phyloP scores from a whole-genome alignment of 768 basidiomycete species.

The Serendipita indica region DNA sequence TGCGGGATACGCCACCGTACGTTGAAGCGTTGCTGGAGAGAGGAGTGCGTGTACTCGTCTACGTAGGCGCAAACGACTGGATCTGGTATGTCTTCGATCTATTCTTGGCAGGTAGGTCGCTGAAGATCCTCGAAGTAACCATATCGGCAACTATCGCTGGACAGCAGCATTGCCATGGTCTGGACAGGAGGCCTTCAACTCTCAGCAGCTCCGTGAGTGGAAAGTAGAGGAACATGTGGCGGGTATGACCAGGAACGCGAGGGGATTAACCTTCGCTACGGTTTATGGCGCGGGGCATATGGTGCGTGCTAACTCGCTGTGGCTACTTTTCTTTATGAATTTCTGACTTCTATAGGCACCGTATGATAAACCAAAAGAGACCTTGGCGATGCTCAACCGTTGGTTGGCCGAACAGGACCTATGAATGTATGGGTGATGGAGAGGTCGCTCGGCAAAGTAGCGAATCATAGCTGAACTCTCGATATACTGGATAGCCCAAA shows the following conservation, averaged over 20 bases:
- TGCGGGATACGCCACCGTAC: slow-evolving; percentile 23
- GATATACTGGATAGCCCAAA: no score
- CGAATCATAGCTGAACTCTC: no score
- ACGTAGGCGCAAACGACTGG: slow-evolving; percentile 54
- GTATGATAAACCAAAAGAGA: slow-evolving; percentile 46
- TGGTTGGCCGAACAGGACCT: slow-evolving; percentile 39
- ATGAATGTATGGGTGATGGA: no score
- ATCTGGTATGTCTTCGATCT: slow-evolving; percentile 34
- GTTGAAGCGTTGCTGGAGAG: slow-evolving; percentile 40
- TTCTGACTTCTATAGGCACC: no score
- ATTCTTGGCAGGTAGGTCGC: no score
- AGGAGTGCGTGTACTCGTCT: slow-evolving; percentile 37
- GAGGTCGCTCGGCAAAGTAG: no score
- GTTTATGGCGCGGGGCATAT: slow-evolving; percentile 62
- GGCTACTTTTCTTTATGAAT: no score
- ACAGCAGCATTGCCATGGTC: slow-evolving; percentile 60
- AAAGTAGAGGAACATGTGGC: slow-evolving; percentile 36
- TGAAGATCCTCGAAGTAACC: slow-evolving; percentile 30
- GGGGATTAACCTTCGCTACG: slow-evolving; percentile 48
- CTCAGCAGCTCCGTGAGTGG: slow-evolving; percentile 38
- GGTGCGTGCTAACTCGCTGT: no score
- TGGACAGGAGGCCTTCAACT: slow-evolving; percentile 37
- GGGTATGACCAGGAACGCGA: slow-evolving; percentile 40
- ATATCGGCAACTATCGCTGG: slow-evolving; percentile 60
- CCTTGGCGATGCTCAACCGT: slow-evolving; percentile 44